Evolutionary conservation across 2,329 filamentous ascomycete genomes (phyloP), one percentile per base, ranked within the genome.

Genomic region (Macroventuria anomochaeta): DNA sequence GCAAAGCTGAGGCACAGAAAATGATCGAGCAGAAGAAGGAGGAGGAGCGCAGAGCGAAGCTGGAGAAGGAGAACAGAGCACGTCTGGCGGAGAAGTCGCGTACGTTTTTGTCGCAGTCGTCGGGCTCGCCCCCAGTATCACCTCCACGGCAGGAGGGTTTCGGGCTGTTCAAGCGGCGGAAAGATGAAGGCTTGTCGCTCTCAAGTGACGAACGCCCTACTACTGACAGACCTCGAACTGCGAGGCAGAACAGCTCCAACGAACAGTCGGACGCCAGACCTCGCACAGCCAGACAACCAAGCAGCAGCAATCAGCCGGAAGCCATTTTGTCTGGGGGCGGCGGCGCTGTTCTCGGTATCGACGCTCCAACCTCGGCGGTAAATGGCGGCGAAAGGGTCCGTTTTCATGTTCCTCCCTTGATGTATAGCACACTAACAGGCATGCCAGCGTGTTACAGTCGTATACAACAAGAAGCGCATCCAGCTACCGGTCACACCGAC

Each of bases 301-400:
- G 62, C 49, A 57, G 64, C 28, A 57, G 31, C 18, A 61, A 60
- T 21, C 61, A 69, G 31, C 49, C 65, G 41, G 65, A 71, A 12
- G 71, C 68, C 1, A 80, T 79, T 53, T 71, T 67, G 49, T 71
- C 74, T n/a, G 77, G 77, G 15, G 79, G 78, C 5, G 77, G 78
- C 37, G 79, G 77, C 12, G 71, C 76, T 28, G 76, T 83, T 2
- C 80, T 84, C 20, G 81, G 82, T 44, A 87, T 82, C 36, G 91
- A 96, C 77, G 90, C 90, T 18, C 92, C 92, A 1, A 80, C 88
- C 8, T 92, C 91, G 47, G 90, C 90, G 12, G 88, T 89, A 53
- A 96, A 96, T 76, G 85, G 88, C 57, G 88, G 87, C 38, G 89
- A 93, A 68, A 82, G 91, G 64, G 87, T 89, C 75, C 80, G 85